Evolutionary conservation across 148 eudicot species (phyloP).

Genomic region (Silene conica): DNA sequence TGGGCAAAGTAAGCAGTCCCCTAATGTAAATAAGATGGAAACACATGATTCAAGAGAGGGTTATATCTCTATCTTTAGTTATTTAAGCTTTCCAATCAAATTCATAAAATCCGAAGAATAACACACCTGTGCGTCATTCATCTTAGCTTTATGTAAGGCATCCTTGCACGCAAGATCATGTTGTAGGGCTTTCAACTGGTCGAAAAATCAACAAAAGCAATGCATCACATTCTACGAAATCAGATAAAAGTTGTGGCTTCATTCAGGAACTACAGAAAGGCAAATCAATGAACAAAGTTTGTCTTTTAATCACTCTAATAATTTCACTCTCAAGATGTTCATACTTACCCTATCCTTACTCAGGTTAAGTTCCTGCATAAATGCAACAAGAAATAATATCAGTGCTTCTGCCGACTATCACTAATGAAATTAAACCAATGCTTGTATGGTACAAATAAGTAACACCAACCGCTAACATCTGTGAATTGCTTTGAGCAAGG

Average conservation of each 20-base stretch:
- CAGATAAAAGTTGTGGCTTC: not conserved
- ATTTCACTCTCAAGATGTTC: not conserved
- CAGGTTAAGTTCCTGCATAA: constrained; percentile 57
- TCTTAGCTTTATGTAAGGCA: constrained; percentile 49
- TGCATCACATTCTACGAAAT: not conserved
- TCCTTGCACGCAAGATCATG: constrained; percentile 59
- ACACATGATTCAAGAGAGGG: not conserved
- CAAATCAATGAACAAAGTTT: not conserved
- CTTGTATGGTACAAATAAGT: not conserved
- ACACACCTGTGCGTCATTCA: constrained; percentile 38
- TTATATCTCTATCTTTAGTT: not conserved
- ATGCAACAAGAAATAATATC: constrained; percentile 1
- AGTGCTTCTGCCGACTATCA: not conserved
- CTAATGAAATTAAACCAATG: not conserved
- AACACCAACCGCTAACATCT: constrained; percentile 49
- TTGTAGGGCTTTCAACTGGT: constrained; percentile 50
- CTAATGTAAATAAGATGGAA: not conserved
- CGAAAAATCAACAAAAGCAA: not conserved
- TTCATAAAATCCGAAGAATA: not conserved
- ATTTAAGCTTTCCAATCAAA: not conserved
- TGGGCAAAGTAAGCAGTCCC: not conserved
- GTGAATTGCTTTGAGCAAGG: constrained; percentile 64
- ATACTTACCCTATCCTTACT: constrained; percentile 52
- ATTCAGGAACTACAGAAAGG: not conserved
- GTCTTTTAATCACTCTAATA: not conserved